Conservation (phyloP, 2,329 filamentous ascomycete genomes). For the Aspergillus quadrilineatus region DNA sequence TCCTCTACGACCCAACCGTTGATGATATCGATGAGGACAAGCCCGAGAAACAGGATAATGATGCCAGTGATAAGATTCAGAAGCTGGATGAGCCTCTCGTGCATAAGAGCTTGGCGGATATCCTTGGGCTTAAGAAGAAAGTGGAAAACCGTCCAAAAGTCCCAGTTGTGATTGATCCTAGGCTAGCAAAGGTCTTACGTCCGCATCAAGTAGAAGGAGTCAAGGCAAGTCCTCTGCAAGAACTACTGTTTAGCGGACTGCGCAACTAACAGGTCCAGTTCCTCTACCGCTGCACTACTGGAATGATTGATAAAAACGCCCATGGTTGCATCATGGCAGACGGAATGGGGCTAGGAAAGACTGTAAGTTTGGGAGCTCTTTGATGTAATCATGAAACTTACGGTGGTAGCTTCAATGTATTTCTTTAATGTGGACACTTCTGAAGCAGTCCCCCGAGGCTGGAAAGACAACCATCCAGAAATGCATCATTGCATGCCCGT, state of each 20-base stretch:
- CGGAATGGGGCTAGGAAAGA: slow-evolving; percentile 98
- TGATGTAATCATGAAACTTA: slow-evolving; percentile 21
- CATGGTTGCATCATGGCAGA: slow-evolving; percentile 99
- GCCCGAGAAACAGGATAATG: slow-evolving; percentile 49
- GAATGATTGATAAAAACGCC: slow-evolving; percentile 89
- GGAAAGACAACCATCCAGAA: slow-evolving; percentile 93
- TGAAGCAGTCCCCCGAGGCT: slow-evolving; percentile 95
- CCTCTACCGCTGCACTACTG: slow-evolving; percentile 90
- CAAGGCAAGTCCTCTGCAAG: slow-evolving; percentile 52
- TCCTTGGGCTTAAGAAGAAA: slow-evolving; percentile 89
- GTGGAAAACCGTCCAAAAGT: slow-evolving; percentile 82
- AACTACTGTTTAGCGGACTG: neutral
- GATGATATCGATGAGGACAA: slow-evolving; percentile 84
- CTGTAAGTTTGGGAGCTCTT: slow-evolving; percentile 42
- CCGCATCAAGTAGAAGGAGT: slow-evolving; percentile 98
- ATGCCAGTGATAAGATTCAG: slow-evolving; percentile 49
- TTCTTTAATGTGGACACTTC: slow-evolving; percentile 88
- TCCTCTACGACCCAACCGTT: slow-evolving; percentile 90
- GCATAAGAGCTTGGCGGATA: slow-evolving; percentile 93
- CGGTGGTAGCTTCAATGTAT: slow-evolving; percentile 76
- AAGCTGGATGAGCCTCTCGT: slow-evolving; percentile 75
- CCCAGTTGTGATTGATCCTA: slow-evolving; percentile 95
- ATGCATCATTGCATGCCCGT: slow-evolving; percentile 93
- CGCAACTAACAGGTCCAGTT: slow-evolving; percentile 53
- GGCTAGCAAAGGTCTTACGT: slow-evolving; percentile 80